Percentiles rank a stretch among this genome's conserved stretches.
phyloP scores from a whole-genome alignment of 2,329 filamentous ascomycete genomes.

The Exophiala dermatitidis region DNA sequence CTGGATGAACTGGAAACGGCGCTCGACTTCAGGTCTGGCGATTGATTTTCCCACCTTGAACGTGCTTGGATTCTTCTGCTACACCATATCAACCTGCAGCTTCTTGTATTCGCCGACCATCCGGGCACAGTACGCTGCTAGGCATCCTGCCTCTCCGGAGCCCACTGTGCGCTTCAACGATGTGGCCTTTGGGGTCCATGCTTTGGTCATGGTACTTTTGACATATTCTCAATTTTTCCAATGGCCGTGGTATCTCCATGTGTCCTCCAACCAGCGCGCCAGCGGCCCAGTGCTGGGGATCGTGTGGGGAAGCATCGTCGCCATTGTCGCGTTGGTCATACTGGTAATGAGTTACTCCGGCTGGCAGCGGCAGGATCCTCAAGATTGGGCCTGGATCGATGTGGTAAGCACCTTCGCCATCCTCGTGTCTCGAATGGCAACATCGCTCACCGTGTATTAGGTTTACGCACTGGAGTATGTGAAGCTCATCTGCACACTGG shows the following conservation, averaged over 20 bases:
- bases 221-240: conserved; percentile 72
- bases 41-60: conserved; percentile 77
- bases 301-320: conserved; percentile 58
- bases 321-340: conserved; percentile 32
- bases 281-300: conserved; percentile 61
- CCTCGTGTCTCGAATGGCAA: conserved; percentile 27
- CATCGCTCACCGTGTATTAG: conserved; percentile 32
- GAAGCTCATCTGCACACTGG: conserved; percentile 77
- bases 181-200: conserved; percentile 78
- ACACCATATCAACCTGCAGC: conserved; percentile 64
- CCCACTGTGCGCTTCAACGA: conserved; percentile 89
- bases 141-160: conserved; percentile 64
- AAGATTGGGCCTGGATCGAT: conserved; percentile 57
- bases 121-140: conserved; percentile 71
- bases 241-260: conserved; percentile 66
- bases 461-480: conserved; percentile 71
- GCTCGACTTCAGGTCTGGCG: conserved; percentile 73
- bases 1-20: conserved; percentile 67
- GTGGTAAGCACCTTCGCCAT: conserved; percentile 41
- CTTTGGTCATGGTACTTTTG: conserved; percentile 62
- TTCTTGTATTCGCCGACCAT: conserved; percentile 76
- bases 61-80: conserved; percentile 57
- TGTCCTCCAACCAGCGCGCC: conserved; percentile 47
- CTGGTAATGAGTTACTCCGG: conserved; percentile 40
- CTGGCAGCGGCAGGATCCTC: conserved; percentile 41